Evolutionary conservation across 805 yeast genomes (phyloP).

Genomic region (Ogataea minuta): DNA sequence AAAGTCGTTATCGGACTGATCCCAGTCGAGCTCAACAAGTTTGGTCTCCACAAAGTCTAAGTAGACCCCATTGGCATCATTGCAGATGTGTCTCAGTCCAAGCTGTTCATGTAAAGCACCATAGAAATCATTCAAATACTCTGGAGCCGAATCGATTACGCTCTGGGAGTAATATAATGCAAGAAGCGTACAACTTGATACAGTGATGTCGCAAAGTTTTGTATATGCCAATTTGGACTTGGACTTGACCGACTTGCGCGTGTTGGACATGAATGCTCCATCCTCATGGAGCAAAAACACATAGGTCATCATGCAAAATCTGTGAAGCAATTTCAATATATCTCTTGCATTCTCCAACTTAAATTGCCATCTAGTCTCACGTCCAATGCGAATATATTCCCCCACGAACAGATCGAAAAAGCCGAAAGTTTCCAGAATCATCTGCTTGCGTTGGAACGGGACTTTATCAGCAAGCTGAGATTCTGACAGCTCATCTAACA

Average conservation of each 20-base stretch:
- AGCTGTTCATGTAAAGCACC: slow-evolving; percentile 68
- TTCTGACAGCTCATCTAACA: slow-evolving; percentile 38
- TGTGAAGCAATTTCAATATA: slow-evolving; percentile 26
- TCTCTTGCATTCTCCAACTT: neutral
- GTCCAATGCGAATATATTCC: slow-evolving; percentile 33
- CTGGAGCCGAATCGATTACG: slow-evolving; percentile 20
- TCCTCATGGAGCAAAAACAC: slow-evolving; percentile 54
- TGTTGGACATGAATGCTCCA: slow-evolving; percentile 38
- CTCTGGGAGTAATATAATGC: slow-evolving; percentile 37
- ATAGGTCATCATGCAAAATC: slow-evolving; percentile 44
- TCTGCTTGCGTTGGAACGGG: slow-evolving; percentile 37
- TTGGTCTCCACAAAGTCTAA: slow-evolving; percentile 57
- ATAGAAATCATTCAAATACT: slow-evolving; percentile 43
- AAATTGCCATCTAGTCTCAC: slow-evolving; percentile 36
- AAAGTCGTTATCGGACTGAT: slow-evolving; percentile 61
- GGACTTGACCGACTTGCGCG: slow-evolving; percentile 40
- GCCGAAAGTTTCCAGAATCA: slow-evolving; percentile 49
- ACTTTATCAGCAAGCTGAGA: slow-evolving; percentile 23
- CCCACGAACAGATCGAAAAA: slow-evolving; percentile 52
- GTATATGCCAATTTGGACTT: slow-evolving; percentile 44
- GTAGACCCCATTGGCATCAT: slow-evolving; percentile 58
- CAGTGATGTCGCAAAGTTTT: slow-evolving; percentile 45
- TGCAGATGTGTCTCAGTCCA: slow-evolving; percentile 71
- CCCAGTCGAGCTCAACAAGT: slow-evolving; percentile 41
- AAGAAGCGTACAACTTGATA: slow-evolving; percentile 38